Percentiles rank a stretch among this genome's conserved stretches.
Evolutionary conservation across 495 filamentous ascomycete species (phyloP).

Genomic region (Hypoxylon perforatum): DNA sequence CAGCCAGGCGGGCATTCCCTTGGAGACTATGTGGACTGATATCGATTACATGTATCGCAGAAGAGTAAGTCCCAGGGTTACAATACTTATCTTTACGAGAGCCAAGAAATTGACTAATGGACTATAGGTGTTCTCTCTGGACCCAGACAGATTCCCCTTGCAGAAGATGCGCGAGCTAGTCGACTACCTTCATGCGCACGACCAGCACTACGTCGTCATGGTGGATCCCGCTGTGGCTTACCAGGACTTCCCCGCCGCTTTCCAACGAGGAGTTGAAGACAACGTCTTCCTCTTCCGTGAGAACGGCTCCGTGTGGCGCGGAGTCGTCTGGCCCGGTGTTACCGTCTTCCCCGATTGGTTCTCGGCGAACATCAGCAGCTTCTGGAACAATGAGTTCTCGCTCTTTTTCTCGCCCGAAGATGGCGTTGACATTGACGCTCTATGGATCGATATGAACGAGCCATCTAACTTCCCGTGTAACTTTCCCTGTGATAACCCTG

Average conservation of each 20-base stretch:
- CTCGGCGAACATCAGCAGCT: conserved; percentile 69
- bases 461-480: conserved; percentile 72
- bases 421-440: conserved; percentile 84
- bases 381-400: conserved; percentile 79
- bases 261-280: conserved; percentile 68
- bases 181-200: conserved; percentile 73
- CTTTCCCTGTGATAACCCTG: conserved; percentile 74
- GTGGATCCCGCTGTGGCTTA: conserved; percentile 85
- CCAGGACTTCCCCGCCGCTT: conserved; percentile 69
- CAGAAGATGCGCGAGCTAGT: conserved; percentile 75
- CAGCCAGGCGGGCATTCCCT: conserved; percentile 75
- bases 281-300: conserved; percentile 72
- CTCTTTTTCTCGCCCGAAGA: conserved; percentile 71
- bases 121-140: conserved; percentile 74
- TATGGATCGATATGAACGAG: conserved; percentile 93
- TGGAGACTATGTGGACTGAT: conserved; percentile 93
- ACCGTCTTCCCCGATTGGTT: conserved; percentile 91
- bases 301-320: conserved; percentile 76
- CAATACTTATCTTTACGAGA: no score
- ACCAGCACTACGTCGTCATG: conserved; percentile 88
- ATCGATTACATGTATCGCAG: conserved; percentile 82
- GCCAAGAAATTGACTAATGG: background rate
- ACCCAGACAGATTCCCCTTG: conserved; percentile 77
- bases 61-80: conserved; percentile 44
- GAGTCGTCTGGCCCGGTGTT: conserved; percentile 87